Base-by-base conservation (phyloP, 805 yeast genomes). In the Candida maltosa region DNA sequence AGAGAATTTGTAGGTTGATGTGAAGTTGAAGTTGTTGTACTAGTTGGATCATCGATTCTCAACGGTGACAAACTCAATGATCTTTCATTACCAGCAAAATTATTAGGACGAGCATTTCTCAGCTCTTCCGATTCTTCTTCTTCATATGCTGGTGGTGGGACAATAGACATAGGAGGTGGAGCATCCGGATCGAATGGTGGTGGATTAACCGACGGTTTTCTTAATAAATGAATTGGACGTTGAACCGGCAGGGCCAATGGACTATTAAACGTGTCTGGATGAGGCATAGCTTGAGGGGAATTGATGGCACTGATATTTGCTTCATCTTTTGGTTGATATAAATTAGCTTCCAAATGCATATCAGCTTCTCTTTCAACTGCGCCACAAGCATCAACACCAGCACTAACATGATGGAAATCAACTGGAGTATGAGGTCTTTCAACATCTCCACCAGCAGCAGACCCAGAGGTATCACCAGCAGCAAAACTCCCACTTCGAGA, bases 211-310 rank as follows among this genome's bases (percentile, higher is more conserved):
- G 78, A 68, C 12, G 83, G 85, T 44, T 67, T 61, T 33, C 84
- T 60, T 7, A 74, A 50, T 15, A 75, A 51, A 47, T 73, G 76
- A 17, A 79, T 70, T 0, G 87, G 84, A 22, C 83, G 46, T 25
- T 43, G 46, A 6, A 52, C 21, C 22, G 72, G 62, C 5, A 62
- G 50, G 8, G 57, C 55, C 5, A 75, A 52, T 2, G 76, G 65
- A 1, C 83, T 75, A 16, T 66, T 58, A 33, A 60, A 49, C 1
- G 62, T 55, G 2, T 47, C 58, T 4, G 62, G 59, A 43, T 54
- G 60, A 2, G 87, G 87, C 30, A 70, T 51, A 4, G 86, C 87
- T 41, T 78, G 88, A 1, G 85, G 83, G 1, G 86, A 78, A 20
- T 70, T 60, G 34, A 78, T 46, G 34, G 65, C 75, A 4, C 65